These are phyloP conservation scores for Avena atlantica DNA, from an alignment of 176 grass and related monocot species.

Conservation along the genomic window DNA sequence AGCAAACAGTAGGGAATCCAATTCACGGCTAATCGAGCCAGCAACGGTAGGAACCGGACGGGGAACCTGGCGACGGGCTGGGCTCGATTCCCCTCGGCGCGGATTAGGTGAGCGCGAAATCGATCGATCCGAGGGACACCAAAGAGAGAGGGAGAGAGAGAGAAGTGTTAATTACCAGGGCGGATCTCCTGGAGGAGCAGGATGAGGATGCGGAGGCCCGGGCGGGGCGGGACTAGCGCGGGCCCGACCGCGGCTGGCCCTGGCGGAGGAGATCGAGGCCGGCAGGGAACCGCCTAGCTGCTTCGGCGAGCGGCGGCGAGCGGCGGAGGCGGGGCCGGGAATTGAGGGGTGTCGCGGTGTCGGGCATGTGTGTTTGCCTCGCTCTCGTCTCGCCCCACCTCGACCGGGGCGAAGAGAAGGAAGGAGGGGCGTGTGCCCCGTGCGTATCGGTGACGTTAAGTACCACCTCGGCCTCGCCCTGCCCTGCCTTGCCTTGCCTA, in stretches of 20 bases:
- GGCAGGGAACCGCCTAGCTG: not conserved
- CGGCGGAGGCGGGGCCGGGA: not conserved
- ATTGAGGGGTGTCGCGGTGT: not conserved
- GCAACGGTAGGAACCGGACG: not conserved
- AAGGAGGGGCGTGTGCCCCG: not conserved
- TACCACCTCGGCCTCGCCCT: not conserved
- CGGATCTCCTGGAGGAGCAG: slow-evolving; percentile 15
- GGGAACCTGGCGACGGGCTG: not conserved
- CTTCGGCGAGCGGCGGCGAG: slow-evolving; percentile 6
- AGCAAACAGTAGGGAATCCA: not conserved
- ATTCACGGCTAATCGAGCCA: slow-evolving; percentile 13
- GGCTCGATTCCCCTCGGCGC: not conserved
- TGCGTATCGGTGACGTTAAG: not conserved
- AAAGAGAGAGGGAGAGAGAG: not conserved
- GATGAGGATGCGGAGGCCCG: not conserved
- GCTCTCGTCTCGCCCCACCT: not conserved
- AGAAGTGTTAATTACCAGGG: slow-evolving; percentile 17
- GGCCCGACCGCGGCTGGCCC: not conserved
- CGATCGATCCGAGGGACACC: not conserved
- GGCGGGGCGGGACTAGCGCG: not conserved
- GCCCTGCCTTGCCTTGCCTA: not conserved
- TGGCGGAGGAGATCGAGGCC: not conserved
- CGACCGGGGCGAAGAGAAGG: not conserved
- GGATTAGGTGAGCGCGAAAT: not conserved
- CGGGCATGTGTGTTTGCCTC: not conserved